These are phyloP conservation scores for Plasmopara halstedii DNA, from an alignment of 352 stramenopile species.

Conservation along the genomic window DNA sequence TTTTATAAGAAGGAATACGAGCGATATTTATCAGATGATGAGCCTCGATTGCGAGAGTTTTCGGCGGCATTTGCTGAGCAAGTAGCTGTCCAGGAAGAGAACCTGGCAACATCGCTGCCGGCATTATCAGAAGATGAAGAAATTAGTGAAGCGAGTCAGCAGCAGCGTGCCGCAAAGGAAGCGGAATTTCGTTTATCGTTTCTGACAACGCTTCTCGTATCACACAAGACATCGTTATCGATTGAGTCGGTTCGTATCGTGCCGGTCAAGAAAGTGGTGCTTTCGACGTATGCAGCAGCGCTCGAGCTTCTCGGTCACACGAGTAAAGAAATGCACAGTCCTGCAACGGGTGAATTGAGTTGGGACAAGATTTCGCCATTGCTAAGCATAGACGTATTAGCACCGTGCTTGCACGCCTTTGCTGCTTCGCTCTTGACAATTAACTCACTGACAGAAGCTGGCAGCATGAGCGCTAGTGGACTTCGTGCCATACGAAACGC, in stretches of 20 bases:
- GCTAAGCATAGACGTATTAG: constrained; percentile 31
- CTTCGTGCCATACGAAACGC: constrained; percentile 11
- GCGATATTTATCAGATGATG: constrained; percentile 33
- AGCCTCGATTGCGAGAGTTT: constrained; percentile 57
- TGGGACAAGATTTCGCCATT: constrained; percentile 59
- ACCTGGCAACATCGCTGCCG: constrained; percentile 37
- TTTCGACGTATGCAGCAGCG: constrained; percentile 40
- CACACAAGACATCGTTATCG: constrained; percentile 43
- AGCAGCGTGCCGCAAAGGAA: constrained; percentile 34
- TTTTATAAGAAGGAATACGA: constrained; percentile 65
- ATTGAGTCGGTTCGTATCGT: constrained; percentile 36
- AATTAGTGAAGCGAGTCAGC: constrained; percentile 14
- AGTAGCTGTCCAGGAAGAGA: constrained; percentile 58
- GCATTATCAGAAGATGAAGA: constrained; percentile 20
- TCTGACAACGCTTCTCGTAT: constrained; percentile 42
- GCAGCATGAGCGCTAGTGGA: constrained; percentile 11
- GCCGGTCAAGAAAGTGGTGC: constrained; percentile 45
- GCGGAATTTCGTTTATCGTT: constrained; percentile 44
- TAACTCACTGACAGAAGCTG: constrained; percentile 4
- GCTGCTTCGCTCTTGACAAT: constrained; percentile 9
- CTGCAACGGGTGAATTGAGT: constrained; percentile 43
- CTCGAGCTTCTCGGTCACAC: constrained; percentile 43
- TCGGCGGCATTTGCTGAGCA: constrained; percentile 46
- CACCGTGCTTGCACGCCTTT: constrained; percentile 26
- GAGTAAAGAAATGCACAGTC: constrained; percentile 32